These are phyloP conservation scores for Globisporangium perplexum DNA, from an alignment of 352 stramenopile species.

Conservation along the genomic window DNA sequence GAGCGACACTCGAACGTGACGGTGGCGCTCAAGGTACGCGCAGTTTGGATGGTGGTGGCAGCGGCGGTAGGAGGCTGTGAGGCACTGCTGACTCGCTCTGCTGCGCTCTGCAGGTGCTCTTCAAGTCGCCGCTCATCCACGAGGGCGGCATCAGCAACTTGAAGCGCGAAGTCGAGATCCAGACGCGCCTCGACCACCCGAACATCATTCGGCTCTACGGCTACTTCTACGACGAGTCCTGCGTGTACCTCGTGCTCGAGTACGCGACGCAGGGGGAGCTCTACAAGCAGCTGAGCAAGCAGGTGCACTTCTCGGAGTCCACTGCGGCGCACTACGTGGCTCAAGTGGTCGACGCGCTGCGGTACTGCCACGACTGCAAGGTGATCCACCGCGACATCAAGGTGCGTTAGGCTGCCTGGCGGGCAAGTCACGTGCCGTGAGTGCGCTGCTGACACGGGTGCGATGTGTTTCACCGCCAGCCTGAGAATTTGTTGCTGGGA, in stretches of 20 bases:
- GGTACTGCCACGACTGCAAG: constrained; percentile 68
- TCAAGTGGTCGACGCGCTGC: constrained; percentile 73
- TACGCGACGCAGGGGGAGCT: constrained; percentile 77
- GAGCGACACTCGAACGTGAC: constrained; percentile 58
- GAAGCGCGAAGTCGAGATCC: constrained; percentile 82
- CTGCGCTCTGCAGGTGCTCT: constrained; percentile 54
- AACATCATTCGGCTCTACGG: constrained; percentile 74
- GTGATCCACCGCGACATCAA: constrained; percentile 90
- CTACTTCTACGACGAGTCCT: constrained; percentile 85
- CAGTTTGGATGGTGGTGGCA: background rate
- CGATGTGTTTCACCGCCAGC: constrained; percentile 28
- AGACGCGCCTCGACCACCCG: constrained; percentile 63
- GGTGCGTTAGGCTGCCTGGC: constrained; percentile 19
- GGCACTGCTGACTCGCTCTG: no score
- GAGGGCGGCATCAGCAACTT: constrained; percentile 55
- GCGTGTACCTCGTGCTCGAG: constrained; percentile 81
- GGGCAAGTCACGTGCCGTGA: background rate
- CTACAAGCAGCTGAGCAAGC: constrained; percentile 66
- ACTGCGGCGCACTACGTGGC: constrained; percentile 60
- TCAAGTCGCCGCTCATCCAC: constrained; percentile 53
- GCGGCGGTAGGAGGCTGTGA: no score
- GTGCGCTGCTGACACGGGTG: background rate
- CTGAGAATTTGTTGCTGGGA: constrained; percentile 80
- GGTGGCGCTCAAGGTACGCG: constrained; percentile 73
- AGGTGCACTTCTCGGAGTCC: constrained; percentile 45